phyloP scores from a whole-genome alignment of 2,329 filamentous ascomycete genomes.

The Coccinonectria pachysandricola region DNA sequence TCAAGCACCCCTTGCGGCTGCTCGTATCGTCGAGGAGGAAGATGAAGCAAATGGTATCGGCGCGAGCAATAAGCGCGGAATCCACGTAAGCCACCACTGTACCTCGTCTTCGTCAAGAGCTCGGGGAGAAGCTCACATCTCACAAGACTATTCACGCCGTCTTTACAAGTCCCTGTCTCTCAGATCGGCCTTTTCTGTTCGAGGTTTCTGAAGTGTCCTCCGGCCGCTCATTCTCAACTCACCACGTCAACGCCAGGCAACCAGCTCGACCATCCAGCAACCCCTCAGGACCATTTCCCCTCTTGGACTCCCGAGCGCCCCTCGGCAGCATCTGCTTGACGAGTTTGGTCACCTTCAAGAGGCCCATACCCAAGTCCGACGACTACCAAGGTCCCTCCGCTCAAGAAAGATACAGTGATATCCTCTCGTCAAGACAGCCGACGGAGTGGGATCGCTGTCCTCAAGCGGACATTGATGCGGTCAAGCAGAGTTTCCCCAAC shows the following conservation, averaged over 20 bases:
- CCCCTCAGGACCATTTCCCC: slow-evolving; percentile 26
- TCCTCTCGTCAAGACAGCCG: slow-evolving; percentile 28
- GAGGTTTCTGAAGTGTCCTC: slow-evolving; percentile 34
- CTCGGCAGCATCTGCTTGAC: slow-evolving; percentile 37
- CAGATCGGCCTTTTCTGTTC: slow-evolving; percentile 44
- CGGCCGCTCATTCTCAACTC: slow-evolving; percentile 38
- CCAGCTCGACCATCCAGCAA: slow-evolving; percentile 29
- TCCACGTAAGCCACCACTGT: slow-evolving; percentile 26
- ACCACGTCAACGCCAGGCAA: slow-evolving; percentile 39
- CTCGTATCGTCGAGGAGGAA: slow-evolving; percentile 23
- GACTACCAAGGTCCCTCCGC: slow-evolving; percentile 30
- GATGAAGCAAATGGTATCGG: slow-evolving; percentile 10
- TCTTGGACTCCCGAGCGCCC: slow-evolving; percentile 28
- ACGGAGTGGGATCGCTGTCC: slow-evolving; percentile 35
- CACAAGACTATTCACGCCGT: slow-evolving; percentile 49
- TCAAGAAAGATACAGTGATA: slow-evolving; percentile 31
- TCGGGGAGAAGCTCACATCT: no score
- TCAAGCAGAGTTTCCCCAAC: slow-evolving; percentile 26
- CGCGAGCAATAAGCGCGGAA: slow-evolving; percentile 17
- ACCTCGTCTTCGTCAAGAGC: neutral
- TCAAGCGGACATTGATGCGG: slow-evolving; percentile 33
- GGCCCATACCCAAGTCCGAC: slow-evolving; percentile 25
- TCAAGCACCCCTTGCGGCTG: slow-evolving; percentile 27
- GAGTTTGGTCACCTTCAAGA: slow-evolving; percentile 43
- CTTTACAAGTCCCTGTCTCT: slow-evolving; percentile 37